phyloP scores from a whole-genome alignment of 169 alveolate species.

The Cryptosporidium viatorum region DNA sequence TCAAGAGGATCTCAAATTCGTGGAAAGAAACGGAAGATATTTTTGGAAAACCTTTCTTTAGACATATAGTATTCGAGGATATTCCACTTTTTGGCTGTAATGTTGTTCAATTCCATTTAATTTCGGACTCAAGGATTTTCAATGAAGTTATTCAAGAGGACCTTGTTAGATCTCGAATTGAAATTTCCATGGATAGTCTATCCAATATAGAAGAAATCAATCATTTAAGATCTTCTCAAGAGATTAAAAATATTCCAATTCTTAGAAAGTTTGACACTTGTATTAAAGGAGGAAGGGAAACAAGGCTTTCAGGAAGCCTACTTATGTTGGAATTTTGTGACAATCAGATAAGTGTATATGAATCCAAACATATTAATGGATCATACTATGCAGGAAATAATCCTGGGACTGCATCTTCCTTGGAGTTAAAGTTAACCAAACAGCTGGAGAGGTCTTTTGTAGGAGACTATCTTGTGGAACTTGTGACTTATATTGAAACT shows the following conservation, averaged over 20 bases:
- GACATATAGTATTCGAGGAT: not conserved
- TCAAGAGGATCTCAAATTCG: not conserved
- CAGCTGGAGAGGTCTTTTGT: not conserved
- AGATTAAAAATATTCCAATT: not conserved
- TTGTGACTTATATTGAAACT: slow-evolving; percentile 18
- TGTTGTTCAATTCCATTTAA: slow-evolving; percentile 35
- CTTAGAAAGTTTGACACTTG: slow-evolving; percentile 25
- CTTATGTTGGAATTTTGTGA: slow-evolving; percentile 44
- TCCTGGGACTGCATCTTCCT: not conserved
- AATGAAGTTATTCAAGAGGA: slow-evolving; percentile 32
- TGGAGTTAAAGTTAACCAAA: not conserved
- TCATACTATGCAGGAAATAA: not conserved
- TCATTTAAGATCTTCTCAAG: not conserved
- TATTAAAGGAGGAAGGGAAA: slow-evolving; percentile 38
- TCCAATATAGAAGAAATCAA: not conserved
- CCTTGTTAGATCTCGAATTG: slow-evolving; percentile 51
- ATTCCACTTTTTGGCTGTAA: slow-evolving; percentile 66
- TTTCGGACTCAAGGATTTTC: slow-evolving; percentile 41
- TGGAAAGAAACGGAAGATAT: not conserved
- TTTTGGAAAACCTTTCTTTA: slow-evolving; percentile 1
- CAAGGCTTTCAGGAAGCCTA: slow-evolving; percentile 3
- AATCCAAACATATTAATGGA: not conserved
- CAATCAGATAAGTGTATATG: slow-evolving; percentile 9
- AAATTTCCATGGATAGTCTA: not conserved
- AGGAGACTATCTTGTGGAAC: slow-evolving; percentile 54